phyloP scores from a whole-genome alignment of 371 early-diverging fungal species.

The Rozella allomycis region DNA sequence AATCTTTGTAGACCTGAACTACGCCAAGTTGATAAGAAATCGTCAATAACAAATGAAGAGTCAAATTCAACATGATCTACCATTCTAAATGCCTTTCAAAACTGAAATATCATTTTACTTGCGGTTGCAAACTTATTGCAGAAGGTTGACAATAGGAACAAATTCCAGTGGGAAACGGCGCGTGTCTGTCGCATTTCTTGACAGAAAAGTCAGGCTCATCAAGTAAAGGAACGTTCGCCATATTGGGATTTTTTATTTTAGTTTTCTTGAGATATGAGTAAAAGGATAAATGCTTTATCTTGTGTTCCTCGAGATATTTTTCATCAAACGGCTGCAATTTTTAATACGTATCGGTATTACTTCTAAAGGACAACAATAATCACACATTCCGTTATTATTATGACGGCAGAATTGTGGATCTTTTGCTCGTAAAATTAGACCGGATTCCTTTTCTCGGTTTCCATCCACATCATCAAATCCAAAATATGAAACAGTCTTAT shows the following conservation, averaged over 20 bases:
- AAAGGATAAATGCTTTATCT: conserved; percentile 92
- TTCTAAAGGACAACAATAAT: conserved; percentile 88
- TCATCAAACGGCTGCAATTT: conserved; percentile 58
- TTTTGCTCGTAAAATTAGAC: no score
- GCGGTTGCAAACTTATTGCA: conserved; percentile 67
- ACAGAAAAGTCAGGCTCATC: conserved; percentile 61
- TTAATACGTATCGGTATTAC: conserved; percentile 7
- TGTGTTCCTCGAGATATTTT: conserved; percentile 57
- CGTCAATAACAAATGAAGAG: conserved; percentile 56
- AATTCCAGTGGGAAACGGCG: conserved; percentile 78
- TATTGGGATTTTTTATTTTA: conserved; percentile 32
- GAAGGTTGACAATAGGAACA: conserved; percentile 94
- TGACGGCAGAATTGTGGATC: no score
- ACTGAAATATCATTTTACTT: conserved; percentile 21
- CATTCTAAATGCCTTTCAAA: conserved; percentile 60
- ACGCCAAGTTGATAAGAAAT: conserved; percentile 72
- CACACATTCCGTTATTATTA: conserved; percentile 79
- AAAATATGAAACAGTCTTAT: no score
- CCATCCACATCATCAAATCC: no score
- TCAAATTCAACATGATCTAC: conserved; percentile 98
- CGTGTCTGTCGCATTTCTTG: conserved; percentile 60
- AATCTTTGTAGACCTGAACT: conserved; percentile 68
- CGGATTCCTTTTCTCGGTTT: no score
- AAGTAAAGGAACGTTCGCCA: conserved; percentile 37
- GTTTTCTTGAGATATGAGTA: conserved; percentile 70